Evolutionary conservation across 23 red algal species (phyloP).

Genomic region (Pyropia haitanensis): DNA sequence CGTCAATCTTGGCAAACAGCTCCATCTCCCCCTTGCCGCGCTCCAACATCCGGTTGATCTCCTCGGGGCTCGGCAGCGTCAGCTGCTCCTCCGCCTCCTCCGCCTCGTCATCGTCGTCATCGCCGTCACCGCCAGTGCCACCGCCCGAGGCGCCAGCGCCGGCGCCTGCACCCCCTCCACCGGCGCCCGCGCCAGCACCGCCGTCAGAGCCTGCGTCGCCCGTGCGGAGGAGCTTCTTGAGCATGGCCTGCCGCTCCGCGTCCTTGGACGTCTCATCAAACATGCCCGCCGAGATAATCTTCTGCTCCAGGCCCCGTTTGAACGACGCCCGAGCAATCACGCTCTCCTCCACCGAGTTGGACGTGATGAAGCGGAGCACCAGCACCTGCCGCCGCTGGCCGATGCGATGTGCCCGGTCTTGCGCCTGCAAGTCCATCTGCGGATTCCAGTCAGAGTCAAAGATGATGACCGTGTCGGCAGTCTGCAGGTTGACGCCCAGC

Average conservation of each 20-base stretch:
- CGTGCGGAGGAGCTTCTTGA: constrained; percentile 67
- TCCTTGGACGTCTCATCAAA: constrained; percentile 92
- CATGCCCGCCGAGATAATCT: constrained; percentile 99
- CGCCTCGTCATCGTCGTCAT: constrained; percentile 65
- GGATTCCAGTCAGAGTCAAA: constrained; percentile 99
- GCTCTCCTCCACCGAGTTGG: constrained; percentile 84
- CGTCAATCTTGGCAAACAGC: constrained; percentile 74
- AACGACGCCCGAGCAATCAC: constrained; percentile 83
- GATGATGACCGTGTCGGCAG: constrained; percentile 99
- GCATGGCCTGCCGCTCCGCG: constrained; percentile 78
- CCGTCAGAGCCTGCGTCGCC: constrained; percentile 21
- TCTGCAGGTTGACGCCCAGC: constrained; percentile 95
- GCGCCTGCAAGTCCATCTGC: constrained; percentile 92
- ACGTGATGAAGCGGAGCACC: constrained; percentile 78
- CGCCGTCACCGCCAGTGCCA: not conserved
- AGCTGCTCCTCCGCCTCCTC: constrained; percentile 41
- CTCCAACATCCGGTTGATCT: constrained; percentile 84
- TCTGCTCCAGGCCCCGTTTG: constrained; percentile 93
- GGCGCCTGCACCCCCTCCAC: too few species aligned
- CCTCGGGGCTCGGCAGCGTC: constrained; percentile 64
- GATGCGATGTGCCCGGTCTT: constrained; percentile 97
- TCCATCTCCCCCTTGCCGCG: constrained; percentile 78
- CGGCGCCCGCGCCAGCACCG: too few species aligned
- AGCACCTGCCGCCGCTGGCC: constrained; percentile 85
- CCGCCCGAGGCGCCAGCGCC: too few species aligned